Evolutionary conservation across 129 eudicot species (phyloP).

Genomic region (Helianthus annuus): DNA sequence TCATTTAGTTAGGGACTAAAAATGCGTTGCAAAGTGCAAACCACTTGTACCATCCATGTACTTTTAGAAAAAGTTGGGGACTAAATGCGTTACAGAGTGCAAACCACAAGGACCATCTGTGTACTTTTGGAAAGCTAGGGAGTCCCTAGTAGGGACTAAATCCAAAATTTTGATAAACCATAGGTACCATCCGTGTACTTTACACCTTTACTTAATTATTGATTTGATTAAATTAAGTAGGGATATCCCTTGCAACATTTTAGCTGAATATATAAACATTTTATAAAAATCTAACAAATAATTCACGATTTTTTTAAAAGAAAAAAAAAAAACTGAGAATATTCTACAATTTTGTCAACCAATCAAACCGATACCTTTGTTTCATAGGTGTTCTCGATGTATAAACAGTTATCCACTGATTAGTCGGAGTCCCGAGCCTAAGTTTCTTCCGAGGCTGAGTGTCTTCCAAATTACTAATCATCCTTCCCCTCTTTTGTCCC

Average conservation of each 20-base stretch:
- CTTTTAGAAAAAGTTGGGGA: no score
- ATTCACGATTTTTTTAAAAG: background rate
- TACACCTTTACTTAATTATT: background rate
- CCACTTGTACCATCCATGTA: no score
- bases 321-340: background rate
- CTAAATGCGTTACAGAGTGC: no score
- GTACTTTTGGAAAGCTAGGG: no score
- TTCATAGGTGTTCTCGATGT: constrained; percentile 80
- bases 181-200: no score
- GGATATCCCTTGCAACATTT: background rate
- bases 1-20: no score
- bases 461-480: constrained; percentile 58
- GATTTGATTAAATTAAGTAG: background rate
- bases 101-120: no score
- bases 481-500: constrained; percentile 83
- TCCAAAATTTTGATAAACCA: no score
- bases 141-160: no score
- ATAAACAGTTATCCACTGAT: constrained; percentile 84
- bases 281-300: background rate
- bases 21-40: no score
- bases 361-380: constrained; percentile 52
- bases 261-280: background rate
- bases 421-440: constrained; percentile 81
- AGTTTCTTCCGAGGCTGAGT: constrained; percentile 77
- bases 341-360: background rate